Evolutionary conservation across 192 early-diverging fungal genomes (phyloP).

Genomic region (Linnemannia schmuckeri): DNA sequence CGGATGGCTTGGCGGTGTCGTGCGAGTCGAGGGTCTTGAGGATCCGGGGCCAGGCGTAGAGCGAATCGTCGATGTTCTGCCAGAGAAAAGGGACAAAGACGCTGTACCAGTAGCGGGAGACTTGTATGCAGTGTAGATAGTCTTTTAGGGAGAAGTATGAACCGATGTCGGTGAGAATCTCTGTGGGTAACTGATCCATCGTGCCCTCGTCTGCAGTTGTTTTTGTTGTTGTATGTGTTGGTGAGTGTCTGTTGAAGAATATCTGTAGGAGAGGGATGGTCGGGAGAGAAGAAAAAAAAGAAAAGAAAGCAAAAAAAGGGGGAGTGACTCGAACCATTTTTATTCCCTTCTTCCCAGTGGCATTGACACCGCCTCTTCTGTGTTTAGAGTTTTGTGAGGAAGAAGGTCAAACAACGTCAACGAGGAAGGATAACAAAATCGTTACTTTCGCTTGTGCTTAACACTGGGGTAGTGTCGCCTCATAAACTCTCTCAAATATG

Average conservation of each 20-base stretch:
- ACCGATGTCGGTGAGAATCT: neutral
- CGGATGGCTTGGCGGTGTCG: neutral
- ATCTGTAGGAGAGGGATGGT: neutral
- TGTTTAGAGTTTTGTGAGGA: too few relatives aligned
- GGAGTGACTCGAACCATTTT: neutral
- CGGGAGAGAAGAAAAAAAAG: neutral
- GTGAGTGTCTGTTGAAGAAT: neutral
- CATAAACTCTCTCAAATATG: too few relatives aligned
- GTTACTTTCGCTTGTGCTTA: too few relatives aligned
- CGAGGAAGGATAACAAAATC: too few relatives aligned
- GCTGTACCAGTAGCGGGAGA: neutral
- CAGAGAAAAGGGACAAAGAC: neutral
- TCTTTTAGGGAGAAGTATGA: neutral
- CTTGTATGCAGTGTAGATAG: neutral
- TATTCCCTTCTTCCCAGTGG: neutral
- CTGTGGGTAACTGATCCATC: neutral
- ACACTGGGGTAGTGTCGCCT: too few relatives aligned
- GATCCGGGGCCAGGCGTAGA: neutral
- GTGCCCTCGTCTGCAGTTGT: neutral
- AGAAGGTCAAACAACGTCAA: too few relatives aligned
- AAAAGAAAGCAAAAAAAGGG: neutral
- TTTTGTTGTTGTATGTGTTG: neutral
- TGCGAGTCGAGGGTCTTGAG: neutral
- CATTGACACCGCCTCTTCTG: too few relatives aligned
- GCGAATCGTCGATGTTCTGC: neutral